Conservation (phyloP, 148 eudicot genomes). For the Chenopodium quinoa region DNA sequence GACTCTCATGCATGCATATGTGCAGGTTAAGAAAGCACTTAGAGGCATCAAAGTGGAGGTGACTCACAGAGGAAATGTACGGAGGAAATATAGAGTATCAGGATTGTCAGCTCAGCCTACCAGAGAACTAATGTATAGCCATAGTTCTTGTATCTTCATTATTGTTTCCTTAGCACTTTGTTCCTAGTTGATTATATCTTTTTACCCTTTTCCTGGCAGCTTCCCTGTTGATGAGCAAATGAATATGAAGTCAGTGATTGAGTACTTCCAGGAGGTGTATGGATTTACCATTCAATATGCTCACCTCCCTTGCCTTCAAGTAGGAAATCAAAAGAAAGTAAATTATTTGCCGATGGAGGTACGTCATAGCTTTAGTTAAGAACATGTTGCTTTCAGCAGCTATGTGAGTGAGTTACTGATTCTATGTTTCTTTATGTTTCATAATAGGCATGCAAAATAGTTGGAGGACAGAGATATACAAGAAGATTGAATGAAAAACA, state of each 20-base stretch:
- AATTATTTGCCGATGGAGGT: constrained; percentile 89
- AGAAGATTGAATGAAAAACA: constrained; percentile 75
- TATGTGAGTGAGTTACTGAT: neutral
- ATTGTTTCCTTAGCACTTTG: neutral
- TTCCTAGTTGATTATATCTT: constrained; percentile 3
- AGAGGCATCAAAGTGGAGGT: constrained; percentile 96
- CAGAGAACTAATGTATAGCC: constrained; percentile 68
- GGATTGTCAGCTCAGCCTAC: constrained; percentile 90
- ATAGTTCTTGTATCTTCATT: neutral
- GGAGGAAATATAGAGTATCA: constrained; percentile 84
- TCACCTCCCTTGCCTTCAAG: constrained; percentile 80
- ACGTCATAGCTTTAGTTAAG: neutral
- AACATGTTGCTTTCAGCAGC: neutral
- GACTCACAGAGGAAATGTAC: constrained; percentile 74
- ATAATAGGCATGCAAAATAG: constrained; percentile 69
- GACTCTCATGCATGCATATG: neutral
- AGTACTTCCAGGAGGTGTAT: constrained; percentile 73
- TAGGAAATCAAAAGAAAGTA: constrained; percentile 66
- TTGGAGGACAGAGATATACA: constrained; percentile 71
- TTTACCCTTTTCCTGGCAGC: constrained; percentile 28
- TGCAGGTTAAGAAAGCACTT: constrained; percentile 85
- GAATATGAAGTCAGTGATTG: constrained; percentile 73
- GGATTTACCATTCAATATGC: constrained; percentile 61
- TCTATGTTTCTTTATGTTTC: neutral
- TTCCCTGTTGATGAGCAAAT: constrained; percentile 74